phyloP scores from a whole-genome alignment of 768 basidiomycete species.

The Podaxis sp. region DNA sequence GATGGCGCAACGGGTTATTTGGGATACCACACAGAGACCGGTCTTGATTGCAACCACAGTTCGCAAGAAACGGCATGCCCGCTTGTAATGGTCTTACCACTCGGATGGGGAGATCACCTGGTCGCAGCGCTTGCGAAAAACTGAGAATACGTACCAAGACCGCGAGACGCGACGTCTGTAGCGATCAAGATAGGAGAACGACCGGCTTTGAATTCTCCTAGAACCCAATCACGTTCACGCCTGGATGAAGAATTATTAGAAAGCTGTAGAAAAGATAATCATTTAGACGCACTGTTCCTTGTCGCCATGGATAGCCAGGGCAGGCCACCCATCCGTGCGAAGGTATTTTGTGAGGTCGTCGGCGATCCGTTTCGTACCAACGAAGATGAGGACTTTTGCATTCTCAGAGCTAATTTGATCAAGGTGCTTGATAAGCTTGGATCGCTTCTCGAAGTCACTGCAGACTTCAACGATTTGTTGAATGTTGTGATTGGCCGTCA shows the following conservation, averaged over 20 bases:
- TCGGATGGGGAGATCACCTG: conserved; percentile 21
- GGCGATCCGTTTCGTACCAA: conserved; percentile 95
- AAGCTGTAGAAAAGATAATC: not conserved
- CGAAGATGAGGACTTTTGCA: conserved; percentile 98
- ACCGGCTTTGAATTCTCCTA: conserved; percentile 97
- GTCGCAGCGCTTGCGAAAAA: conserved; percentile 42
- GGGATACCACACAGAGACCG: conserved; percentile 8
- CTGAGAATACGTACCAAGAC: conserved; percentile 85
- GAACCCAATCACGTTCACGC: conserved; percentile 98
- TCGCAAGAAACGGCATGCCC: conserved; percentile 11
- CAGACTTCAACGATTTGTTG: conserved; percentile 93
- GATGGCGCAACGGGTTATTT: conserved; percentile 1
- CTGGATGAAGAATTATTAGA: conserved; percentile 30
- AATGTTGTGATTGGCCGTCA: conserved; percentile 98
- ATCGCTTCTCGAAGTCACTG: conserved; percentile 96
- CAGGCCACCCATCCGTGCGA: conserved; percentile 99
- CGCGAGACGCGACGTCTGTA: conserved; percentile 99
- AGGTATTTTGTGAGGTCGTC: conserved; percentile 98
- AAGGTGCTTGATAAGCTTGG: conserved; percentile 93
- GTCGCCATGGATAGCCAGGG: conserved; percentile 97
- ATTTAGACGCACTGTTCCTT: conserved; percentile 81
- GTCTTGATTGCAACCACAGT: conserved; percentile 6
- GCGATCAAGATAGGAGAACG: conserved; percentile 97
- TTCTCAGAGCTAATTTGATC: conserved; percentile 96
- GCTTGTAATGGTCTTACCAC: conserved; percentile 10